Conservation (phyloP, 139 green algal genomes). For the Tetradesmus lagerheimii region DNA sequence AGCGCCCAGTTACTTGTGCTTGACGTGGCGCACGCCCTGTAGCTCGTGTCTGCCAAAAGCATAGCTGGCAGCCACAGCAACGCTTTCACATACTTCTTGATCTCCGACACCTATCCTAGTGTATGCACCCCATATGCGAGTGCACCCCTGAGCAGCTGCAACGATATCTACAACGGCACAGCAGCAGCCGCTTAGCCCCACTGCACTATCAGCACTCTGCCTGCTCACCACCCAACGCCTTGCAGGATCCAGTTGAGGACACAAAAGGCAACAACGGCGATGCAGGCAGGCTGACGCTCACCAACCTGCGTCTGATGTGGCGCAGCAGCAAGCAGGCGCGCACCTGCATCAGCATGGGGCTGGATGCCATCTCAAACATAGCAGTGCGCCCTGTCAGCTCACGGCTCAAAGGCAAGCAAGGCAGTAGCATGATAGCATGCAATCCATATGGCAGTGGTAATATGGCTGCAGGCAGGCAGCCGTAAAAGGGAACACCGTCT, state of each 20-base stretch:
- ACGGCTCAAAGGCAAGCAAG: constrained; percentile 64
- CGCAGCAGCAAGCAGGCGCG: constrained; percentile 55
- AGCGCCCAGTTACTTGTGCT: too few relatives aligned
- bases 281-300: constrained; percentile 63
- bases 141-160: not conserved
- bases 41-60: too few relatives aligned
- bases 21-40: not conserved
- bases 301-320: constrained; percentile 75
- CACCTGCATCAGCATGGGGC: constrained; percentile 76
- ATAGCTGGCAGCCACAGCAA: too few relatives aligned
- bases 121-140: too few relatives aligned
- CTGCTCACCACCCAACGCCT: not conserved
- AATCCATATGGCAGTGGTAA: not conserved
- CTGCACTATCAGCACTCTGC: not conserved
- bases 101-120: too few relatives aligned
- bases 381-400: constrained; percentile 57
- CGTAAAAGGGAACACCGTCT: not conserved
- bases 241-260: constrained; percentile 66
- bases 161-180: not conserved
- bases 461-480: not conserved
- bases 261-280: constrained; percentile 80
- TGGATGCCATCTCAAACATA: constrained; percentile 68
- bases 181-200: too few relatives aligned
- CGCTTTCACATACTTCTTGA: too few relatives aligned
- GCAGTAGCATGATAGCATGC: not conserved